Evolutionary conservation across 2,329 filamentous ascomycete genomes (phyloP), one percentile per base, ranked within the genome.

Genomic region (Colletotrichum shisoi): DNA sequence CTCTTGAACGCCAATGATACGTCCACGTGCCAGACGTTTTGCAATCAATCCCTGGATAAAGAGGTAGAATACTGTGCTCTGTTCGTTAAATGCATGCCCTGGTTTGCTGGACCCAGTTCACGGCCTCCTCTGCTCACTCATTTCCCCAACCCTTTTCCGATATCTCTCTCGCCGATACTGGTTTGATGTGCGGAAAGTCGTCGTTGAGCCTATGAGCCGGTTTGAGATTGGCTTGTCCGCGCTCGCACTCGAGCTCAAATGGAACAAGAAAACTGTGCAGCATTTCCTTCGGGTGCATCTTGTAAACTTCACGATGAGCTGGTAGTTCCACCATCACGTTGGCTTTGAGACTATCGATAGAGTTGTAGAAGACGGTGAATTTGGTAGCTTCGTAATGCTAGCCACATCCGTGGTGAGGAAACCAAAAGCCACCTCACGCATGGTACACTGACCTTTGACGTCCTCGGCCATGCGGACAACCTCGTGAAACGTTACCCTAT

Each of bases 401-500:
- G 49, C 15, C n/a, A 7, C 0, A 54, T 27, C 24, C 6, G 8
- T 6, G 13, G 0, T 12, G n/a, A n/a, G 8, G 31, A 11, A 1
- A 4, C 13, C 7, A 2, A 3, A 7, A 3, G 21, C 31, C 31
- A 34, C 1, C 12, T 40, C 39, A 11, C 3, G 12, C 39, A 11
- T 5, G 12, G 31, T n/a, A 6, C 12, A 19, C 17, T 19, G 12
- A n/a, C 57, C 39, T 37, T 61, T 65, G 3, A 49, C 21, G 19
- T 53, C 31, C 6, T 61, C 57, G 0, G 78, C 81, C 11, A 80
- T 62, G 13, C 52, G 49, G 21, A 84, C 61, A 9, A 84, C 69
- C 69, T 83, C 74, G 48, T 82, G 81, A 71, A 77, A 81, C 0
- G 79, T 81, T 15, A 79, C 59, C 46, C 75, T 75, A 58, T 83